Evolutionary conservation across 306 rosid genomes (phyloP).

Genomic region (Boehmeria nivea): DNA sequence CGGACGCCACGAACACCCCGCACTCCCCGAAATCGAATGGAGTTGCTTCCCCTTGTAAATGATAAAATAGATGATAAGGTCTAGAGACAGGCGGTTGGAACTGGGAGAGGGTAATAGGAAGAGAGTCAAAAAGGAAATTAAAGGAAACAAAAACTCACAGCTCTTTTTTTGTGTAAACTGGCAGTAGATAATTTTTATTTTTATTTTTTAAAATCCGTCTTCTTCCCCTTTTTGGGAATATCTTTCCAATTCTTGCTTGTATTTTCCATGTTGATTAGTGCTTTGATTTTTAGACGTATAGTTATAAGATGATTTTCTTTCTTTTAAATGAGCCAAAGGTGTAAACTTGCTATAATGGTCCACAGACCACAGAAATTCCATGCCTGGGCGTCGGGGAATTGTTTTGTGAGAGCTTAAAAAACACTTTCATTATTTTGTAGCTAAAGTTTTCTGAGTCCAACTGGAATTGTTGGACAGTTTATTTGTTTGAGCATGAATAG

Average conservation of each 20-base stretch:
- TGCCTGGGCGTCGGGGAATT: too few relatives aligned
- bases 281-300: background rate
- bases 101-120: constrained; percentile 24
- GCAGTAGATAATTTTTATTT: constrained; percentile 28
- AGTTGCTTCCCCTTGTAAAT: constrained; percentile 91
- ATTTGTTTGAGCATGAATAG: too few relatives aligned
- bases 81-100: constrained; percentile 32
- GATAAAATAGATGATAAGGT: constrained; percentile 84
- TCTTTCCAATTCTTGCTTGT: background rate
- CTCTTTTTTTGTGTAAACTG: constrained; percentile 29
- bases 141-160: constrained; percentile 9
- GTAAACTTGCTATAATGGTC: too few relatives aligned
- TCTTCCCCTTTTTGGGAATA: background rate
- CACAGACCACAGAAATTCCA: too few relatives aligned
- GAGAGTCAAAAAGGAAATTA: constrained; percentile 27
- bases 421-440: too few relatives aligned
- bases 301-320: background rate
- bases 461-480: too few relatives aligned
- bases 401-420: too few relatives aligned
- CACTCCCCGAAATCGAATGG: constrained; percentile 74
- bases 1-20: constrained; percentile 63
- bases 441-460: too few relatives aligned
- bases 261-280: too few relatives aligned
- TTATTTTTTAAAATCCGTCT: background rate
- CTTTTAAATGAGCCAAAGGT: too few relatives aligned